Percentiles rank a stretch among this genome's conserved stretches.
These are phyloP conservation scores for Monilinia fructigena DNA, from an alignment of 2,329 filamentous ascomycete genomes.

Conservation along the genomic window DNA sequence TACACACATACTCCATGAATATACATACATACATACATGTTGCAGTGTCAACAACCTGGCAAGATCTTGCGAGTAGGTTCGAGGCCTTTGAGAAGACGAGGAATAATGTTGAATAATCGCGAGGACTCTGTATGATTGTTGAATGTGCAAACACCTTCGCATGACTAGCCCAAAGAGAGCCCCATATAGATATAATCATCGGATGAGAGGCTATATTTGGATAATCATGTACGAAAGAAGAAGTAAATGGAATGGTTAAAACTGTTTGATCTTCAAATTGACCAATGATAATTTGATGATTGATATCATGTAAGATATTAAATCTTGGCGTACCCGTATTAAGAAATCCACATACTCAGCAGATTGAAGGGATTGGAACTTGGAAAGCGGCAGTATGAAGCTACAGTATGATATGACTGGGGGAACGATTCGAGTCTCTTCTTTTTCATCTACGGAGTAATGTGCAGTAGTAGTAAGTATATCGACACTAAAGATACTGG, in stretches of 20 bases:
- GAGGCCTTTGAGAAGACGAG: not conserved
- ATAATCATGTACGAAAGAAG: slow-evolving; percentile 12
- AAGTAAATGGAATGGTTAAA: not conserved
- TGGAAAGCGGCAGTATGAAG: slow-evolving; percentile 1
- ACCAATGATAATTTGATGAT: not conserved
- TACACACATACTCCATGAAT: not conserved
- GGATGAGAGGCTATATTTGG: slow-evolving; percentile 8
- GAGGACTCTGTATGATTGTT: not conserved
- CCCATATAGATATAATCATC: not conserved
- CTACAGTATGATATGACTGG: slow-evolving; percentile 2
- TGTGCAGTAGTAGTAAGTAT: too few species aligned
- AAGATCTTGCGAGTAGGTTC: not conserved
- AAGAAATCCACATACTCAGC: slow-evolving; percentile 4
- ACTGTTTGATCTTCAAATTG: not conserved
- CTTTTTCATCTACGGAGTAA: not conserved
- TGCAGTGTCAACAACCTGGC: not conserved
- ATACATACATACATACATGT: not conserved
- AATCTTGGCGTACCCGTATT: slow-evolving; percentile 1
- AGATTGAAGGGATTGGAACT: not conserved
- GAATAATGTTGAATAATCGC: slow-evolving; percentile 2
- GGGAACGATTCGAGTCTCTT: not conserved
- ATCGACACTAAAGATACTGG: not conserved
- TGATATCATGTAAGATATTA: not conserved
- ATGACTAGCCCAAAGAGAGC: slow-evolving; percentile 1
- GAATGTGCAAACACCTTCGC: slow-evolving; percentile 4